These are phyloP conservation scores for Solanum megistacrolobum DNA, from an alignment of 257 asterid species.

Conservation along the genomic window DNA sequence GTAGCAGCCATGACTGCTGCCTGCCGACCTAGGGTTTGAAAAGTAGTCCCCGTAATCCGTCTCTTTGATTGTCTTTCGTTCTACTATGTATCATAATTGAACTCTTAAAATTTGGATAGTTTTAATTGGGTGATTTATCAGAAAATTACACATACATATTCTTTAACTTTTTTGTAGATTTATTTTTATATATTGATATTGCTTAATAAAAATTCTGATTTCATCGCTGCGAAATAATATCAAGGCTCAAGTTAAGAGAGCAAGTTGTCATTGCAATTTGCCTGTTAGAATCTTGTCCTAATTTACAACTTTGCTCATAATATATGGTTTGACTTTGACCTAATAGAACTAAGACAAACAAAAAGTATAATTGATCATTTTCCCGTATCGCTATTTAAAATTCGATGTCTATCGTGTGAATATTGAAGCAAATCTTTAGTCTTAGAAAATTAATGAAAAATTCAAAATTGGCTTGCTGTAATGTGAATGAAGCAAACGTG, in stretches of 20 bases:
- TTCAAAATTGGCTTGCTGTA: neutral
- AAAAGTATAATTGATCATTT: neutral
- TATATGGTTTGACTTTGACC: neutral
- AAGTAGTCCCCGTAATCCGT: no score
- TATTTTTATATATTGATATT: no score
- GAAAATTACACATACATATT: no score
- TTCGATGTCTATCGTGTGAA: neutral
- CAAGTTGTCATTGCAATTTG: neutral
- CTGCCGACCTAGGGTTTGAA: no score
- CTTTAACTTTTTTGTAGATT: no score
- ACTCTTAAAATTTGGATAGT: no score
- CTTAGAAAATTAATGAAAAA: neutral
- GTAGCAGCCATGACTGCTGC: no score
- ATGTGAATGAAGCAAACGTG: neutral
- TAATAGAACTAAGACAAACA: neutral
- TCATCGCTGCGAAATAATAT: rapidly evolving
- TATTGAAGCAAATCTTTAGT: neutral
- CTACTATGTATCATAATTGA: no score
- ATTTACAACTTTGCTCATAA: neutral
- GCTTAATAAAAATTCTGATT: no score
- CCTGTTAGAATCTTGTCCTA: neutral
- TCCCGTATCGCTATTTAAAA: neutral
- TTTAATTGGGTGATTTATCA: no score
- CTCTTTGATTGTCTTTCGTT: no score
- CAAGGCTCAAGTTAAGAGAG: neutral